Conservation (phyloP, 108 stramenopile species). For the Cyclostephanos invisitatus region DNA sequence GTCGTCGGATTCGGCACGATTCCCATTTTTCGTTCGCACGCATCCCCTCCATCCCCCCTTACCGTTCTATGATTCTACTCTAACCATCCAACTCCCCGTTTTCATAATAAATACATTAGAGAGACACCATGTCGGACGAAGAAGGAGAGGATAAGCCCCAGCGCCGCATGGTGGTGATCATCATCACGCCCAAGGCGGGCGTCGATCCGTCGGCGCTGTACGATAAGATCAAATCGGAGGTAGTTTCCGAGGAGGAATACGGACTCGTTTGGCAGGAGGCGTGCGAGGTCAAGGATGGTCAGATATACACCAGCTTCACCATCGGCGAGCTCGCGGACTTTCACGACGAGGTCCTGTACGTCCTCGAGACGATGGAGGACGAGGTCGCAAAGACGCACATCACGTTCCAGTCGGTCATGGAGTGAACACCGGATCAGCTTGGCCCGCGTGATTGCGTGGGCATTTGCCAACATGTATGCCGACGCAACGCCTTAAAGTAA, state of each 20-base stretch:
- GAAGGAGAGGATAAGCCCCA: conserved; percentile 27
- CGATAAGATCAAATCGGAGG: conserved; percentile 34
- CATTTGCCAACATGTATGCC: too few relatives aligned
- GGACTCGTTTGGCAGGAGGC: conserved; percentile 28
- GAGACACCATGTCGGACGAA: conserved; percentile 23
- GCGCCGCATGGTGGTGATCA: conserved; percentile 40
- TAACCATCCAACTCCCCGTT: too few relatives aligned
- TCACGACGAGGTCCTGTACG: conserved; percentile 40
- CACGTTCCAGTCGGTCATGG: conserved; percentile 37
- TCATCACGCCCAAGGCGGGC: conserved; percentile 23
- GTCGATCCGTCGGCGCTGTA: conserved; percentile 29
- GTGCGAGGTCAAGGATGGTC: conserved; percentile 29
- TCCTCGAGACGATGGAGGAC: conserved; percentile 45
- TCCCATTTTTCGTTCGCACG: too few relatives aligned
- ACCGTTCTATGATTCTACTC: too few relatives aligned
- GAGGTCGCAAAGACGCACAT: conserved; percentile 31
- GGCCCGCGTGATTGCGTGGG: too few relatives aligned
- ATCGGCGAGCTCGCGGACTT: conserved; percentile 30
- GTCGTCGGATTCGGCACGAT: too few relatives aligned
- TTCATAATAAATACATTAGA: not conserved
- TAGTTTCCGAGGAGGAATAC: conserved; percentile 26
- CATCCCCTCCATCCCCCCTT: too few relatives aligned
- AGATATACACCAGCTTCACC: conserved; percentile 26
- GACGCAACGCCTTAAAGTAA: too few relatives aligned
- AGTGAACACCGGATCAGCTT: conserved; percentile 1